Evolutionary conservation across 2,329 filamentous ascomycete genomes (phyloP).

Genomic region (Aspergillus texensis): DNA sequence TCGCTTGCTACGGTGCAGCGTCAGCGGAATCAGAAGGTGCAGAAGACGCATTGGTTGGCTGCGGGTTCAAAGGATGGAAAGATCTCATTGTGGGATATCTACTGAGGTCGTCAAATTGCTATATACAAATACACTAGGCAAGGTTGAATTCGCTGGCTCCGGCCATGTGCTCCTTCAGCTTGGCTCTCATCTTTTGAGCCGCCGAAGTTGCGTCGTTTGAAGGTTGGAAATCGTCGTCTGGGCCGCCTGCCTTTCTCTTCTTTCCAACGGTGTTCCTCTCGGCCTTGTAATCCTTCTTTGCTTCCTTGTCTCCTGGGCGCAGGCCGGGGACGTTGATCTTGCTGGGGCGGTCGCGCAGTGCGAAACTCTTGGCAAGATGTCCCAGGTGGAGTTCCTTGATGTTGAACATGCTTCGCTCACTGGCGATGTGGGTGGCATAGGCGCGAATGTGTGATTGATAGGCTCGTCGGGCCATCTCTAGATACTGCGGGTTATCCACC

Average conservation of each 20-base stretch:
- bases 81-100: slow-evolving; percentile 94
- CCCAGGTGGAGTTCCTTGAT: slow-evolving; percentile 89
- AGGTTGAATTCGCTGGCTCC: slow-evolving; percentile 62
- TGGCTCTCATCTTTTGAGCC: slow-evolving; percentile 56
- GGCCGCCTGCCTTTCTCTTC: slow-evolving; percentile 36
- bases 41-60: slow-evolving; percentile 81
- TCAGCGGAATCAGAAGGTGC: slow-evolving; percentile 65
- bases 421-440: slow-evolving; percentile 89
- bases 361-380: slow-evolving; percentile 92
- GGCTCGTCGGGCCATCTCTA: slow-evolving; percentile 80
- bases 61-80: slow-evolving; percentile 94
- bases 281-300: slow-evolving; percentile 51
- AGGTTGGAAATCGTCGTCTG: slow-evolving; percentile 27
- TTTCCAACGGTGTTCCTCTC: slow-evolving; percentile 41
- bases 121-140: slow-evolving; percentile 44
- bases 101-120: slow-evolving; percentile 52
- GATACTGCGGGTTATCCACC: slow-evolving; percentile 64
- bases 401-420: slow-evolving; percentile 85
- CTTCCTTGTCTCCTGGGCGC: slow-evolving; percentile 51
- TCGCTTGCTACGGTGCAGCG: slow-evolving; percentile 60
- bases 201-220: slow-evolving; percentile 48
- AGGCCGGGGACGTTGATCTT: slow-evolving; percentile 66
- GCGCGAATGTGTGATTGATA: slow-evolving; percentile 92
- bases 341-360: slow-evolving; percentile 81
- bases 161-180: slow-evolving; percentile 54